These are phyloP conservation scores for Zasmidium citrigriseum DNA, from an alignment of 2,329 filamentous ascomycete species.

Conservation along the genomic window DNA sequence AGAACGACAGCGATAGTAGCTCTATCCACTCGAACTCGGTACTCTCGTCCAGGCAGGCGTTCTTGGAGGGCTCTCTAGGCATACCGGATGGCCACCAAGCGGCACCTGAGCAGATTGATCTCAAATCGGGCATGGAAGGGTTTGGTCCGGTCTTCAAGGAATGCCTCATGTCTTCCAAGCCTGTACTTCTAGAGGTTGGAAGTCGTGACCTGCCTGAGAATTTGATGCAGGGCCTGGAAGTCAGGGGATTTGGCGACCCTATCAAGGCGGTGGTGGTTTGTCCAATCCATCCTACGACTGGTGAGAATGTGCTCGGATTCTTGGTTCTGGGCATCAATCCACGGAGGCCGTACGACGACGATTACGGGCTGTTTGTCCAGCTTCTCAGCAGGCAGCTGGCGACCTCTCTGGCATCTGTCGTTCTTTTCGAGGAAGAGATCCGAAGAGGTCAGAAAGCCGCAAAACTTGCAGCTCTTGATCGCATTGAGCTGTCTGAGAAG, in stretches of 20 bases:
- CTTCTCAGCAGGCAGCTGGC: slow-evolving; percentile 73
- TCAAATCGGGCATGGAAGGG: slow-evolving; percentile 68
- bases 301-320: slow-evolving; percentile 74
- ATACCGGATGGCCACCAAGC: slow-evolving; percentile 65
- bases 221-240: slow-evolving; percentile 67
- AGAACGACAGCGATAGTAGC: slow-evolving; percentile 69
- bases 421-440: slow-evolving; percentile 82
- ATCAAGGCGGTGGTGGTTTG: slow-evolving; percentile 73
- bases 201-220: slow-evolving; percentile 64
- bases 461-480: slow-evolving; percentile 71
- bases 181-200: slow-evolving; percentile 68
- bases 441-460: slow-evolving; percentile 72
- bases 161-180: slow-evolving; percentile 67
- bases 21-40: slow-evolving; percentile 70
- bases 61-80: slow-evolving; percentile 72
- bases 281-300: slow-evolving; percentile 75
- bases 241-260: slow-evolving; percentile 70
- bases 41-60: slow-evolving; percentile 62
- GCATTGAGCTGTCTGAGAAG: slow-evolving; percentile 75
- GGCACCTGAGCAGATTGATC: slow-evolving; percentile 64
- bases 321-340: slow-evolving; percentile 79
- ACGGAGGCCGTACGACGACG: slow-evolving; percentile 74
- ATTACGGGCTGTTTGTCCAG: slow-evolving; percentile 77
- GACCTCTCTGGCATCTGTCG: slow-evolving; percentile 78
- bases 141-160: slow-evolving; percentile 77